These are phyloP conservation scores for Cytospora schulzeri DNA, from an alignment of 2,329 filamentous ascomycete genomes.

Conservation along the genomic window DNA sequence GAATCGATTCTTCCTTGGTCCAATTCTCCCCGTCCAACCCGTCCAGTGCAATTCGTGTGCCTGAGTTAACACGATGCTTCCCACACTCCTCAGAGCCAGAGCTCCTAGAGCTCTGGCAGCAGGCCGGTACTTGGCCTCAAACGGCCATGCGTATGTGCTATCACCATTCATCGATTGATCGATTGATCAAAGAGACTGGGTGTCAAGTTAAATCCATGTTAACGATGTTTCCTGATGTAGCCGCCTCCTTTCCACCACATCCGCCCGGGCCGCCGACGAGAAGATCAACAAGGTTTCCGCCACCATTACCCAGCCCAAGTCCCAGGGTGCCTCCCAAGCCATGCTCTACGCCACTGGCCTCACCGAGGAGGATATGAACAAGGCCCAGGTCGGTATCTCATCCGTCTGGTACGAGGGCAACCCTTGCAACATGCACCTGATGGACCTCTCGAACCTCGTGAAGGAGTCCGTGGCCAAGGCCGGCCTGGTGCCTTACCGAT, in stretches of 20 bases:
- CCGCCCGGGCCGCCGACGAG: constrained; percentile 50
- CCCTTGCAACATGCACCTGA: constrained; percentile 98
- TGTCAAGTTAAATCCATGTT: constrained; percentile 2
- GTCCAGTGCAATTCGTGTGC: constrained; percentile 4
- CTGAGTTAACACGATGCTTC: constrained; percentile 23
- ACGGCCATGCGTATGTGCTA: constrained; percentile 31
- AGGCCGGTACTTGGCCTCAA: constrained; percentile 22
- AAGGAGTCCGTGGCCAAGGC: constrained; percentile 64
- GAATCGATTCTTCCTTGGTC: neutral
- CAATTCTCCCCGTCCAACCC: neutral
- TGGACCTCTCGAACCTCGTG: constrained; percentile 83
- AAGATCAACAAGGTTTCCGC: constrained; percentile 82
- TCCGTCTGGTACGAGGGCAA: constrained; percentile 98
- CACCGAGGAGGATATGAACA: constrained; percentile 84
- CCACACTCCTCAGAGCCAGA: constrained; percentile 30
- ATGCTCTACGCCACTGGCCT: constrained; percentile 98
- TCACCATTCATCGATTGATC: constrained; percentile 1
- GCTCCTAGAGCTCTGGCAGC: constrained; percentile 29
- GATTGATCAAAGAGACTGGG: neutral
- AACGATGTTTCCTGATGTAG: constrained; percentile 35
- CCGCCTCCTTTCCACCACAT: constrained; percentile 54
- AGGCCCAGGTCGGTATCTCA: constrained; percentile 96
- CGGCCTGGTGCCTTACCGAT: constrained; percentile 89
- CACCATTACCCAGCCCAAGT: constrained; percentile 92
- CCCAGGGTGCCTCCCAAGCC: constrained; percentile 95